Conservation (phyloP, 1,284 basidiomycete species). For the Leccinum griseonigrum region DNA sequence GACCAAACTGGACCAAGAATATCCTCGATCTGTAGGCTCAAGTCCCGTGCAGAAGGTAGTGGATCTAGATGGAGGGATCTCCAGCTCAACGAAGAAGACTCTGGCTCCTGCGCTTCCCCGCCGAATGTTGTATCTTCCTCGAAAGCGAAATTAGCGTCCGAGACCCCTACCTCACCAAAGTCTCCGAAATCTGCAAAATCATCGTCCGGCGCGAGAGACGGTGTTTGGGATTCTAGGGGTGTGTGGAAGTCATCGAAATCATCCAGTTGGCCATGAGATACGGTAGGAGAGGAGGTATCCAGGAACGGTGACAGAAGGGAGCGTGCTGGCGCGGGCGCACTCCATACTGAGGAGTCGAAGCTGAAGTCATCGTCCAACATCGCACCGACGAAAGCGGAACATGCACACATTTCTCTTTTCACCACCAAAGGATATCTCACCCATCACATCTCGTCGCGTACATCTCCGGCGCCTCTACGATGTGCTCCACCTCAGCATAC, state of each 20-base stretch:
- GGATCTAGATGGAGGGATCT: slow-evolving; percentile 64
- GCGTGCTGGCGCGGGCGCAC: slow-evolving; percentile 42
- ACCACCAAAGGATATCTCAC: slow-evolving; percentile 44
- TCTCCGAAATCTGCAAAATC: slow-evolving; percentile 88
- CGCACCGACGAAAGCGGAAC: neutral
- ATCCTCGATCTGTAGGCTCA: slow-evolving; percentile 61
- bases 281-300: slow-evolving; percentile 25
- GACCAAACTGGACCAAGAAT: slow-evolving; percentile 69
- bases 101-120: slow-evolving; percentile 37
- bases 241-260: slow-evolving; percentile 70
- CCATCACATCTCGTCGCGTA: slow-evolving; percentile 55
- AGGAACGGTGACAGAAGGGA: slow-evolving; percentile 30
- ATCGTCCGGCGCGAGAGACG: slow-evolving; percentile 51
- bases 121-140: slow-evolving; percentile 43
- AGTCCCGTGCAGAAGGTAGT: slow-evolving; percentile 51
- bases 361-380: slow-evolving; percentile 69
- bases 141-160: slow-evolving; percentile 35
- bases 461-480: slow-evolving; percentile 75
- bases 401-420: slow-evolving; percentile 53
- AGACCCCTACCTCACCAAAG: slow-evolving; percentile 65
- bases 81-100: slow-evolving; percentile 51
- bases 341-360: slow-evolving; percentile 74
- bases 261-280: slow-evolving; percentile 53
- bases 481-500: slow-evolving; percentile 70
- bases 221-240: slow-evolving; percentile 43